Percentiles rank a stretch among this genome's conserved stretches.
phyloP scores from a whole-genome alignment of 805 yeast genomes.

The Suhomyces canberraensis region DNA sequence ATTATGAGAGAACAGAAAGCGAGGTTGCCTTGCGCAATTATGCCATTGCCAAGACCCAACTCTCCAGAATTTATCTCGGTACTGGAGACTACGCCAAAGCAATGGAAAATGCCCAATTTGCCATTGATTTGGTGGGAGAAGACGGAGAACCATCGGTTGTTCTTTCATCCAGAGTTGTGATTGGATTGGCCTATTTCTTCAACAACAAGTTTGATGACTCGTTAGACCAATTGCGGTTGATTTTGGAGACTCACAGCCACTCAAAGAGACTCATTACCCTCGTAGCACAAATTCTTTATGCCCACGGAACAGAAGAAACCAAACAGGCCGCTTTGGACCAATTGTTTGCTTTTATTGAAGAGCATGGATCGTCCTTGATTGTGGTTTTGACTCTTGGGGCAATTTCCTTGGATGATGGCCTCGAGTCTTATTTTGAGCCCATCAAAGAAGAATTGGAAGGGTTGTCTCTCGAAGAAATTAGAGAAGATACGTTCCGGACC shows the following conservation, averaged over 20 bases:
- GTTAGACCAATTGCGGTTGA: conserved; percentile 59
- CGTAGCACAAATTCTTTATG: conserved; percentile 76
- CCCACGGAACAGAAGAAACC: conserved; percentile 71
- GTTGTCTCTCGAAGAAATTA: conserved; percentile 44
- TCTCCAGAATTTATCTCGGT: conserved; percentile 72
- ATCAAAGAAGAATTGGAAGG: conserved; percentile 61
- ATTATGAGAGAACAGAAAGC: conserved; percentile 56
- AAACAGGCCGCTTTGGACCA: conserved; percentile 84
- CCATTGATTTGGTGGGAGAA: conserved; percentile 46
- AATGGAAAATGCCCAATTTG: conserved; percentile 55
- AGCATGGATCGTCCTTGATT: conserved; percentile 61
- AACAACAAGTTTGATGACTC: conserved; percentile 60
- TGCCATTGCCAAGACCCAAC: conserved; percentile 61
- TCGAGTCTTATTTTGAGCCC: conserved; percentile 58
- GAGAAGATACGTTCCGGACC: conserved; percentile 48
- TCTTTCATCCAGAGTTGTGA: conserved; percentile 61
- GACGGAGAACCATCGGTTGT: conserved; percentile 22
- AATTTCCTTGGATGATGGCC: conserved; percentile 62
- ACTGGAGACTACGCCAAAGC: conserved; percentile 53
- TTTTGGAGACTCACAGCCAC: conserved; percentile 52
- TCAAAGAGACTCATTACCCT: conserved; percentile 67
- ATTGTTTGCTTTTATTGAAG: conserved; percentile 61
- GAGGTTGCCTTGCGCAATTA: conserved; percentile 45
- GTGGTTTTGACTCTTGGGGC: conserved; percentile 79
- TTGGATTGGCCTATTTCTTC: conserved; percentile 74